phyloP scores from a whole-genome alignment of 2,329 filamentous ascomycete genomes.

The Aspergillus sp. region DNA sequence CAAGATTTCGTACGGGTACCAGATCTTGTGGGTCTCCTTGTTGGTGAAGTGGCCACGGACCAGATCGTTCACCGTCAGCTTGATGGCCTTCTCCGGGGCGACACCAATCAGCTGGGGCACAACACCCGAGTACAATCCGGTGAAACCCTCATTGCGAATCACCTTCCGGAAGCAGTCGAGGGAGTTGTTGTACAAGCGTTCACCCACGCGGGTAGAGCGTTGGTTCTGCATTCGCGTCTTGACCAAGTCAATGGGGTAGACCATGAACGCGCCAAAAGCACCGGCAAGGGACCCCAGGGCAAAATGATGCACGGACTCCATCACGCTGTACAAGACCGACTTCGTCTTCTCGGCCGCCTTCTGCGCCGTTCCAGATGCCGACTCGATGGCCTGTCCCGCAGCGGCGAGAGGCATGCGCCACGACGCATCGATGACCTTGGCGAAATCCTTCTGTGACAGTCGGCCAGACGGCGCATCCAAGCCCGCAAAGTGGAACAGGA shows the following conservation, averaged over 20 bases:
- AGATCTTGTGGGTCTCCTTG: constrained; percentile 71
- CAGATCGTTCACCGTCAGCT: constrained; percentile 95
- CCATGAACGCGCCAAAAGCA: constrained; percentile 98
- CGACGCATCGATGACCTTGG: constrained; percentile 89
- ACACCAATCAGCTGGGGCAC: constrained; percentile 94
- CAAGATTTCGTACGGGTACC: constrained; percentile 69
- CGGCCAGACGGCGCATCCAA: constrained; percentile 85
- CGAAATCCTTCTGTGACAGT: constrained; percentile 79
- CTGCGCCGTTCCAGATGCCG: constrained; percentile 45
- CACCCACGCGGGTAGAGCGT: constrained; percentile 75
- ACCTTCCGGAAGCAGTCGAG: constrained; percentile 94
- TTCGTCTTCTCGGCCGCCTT: constrained; percentile 57
- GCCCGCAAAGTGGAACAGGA: constrained; percentile 96
- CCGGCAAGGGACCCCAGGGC: constrained; percentile 83
- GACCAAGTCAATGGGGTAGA: constrained; percentile 97
- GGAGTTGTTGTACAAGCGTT: constrained; percentile 94
- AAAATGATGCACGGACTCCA: constrained; percentile 88
- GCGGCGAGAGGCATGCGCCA: constrained; percentile 70
- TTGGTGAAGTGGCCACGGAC: constrained; percentile 75
- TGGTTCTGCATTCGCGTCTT: constrained; percentile 99
- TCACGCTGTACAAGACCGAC: constrained; percentile 60
- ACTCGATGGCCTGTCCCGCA: constrained; percentile 46
- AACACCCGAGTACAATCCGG: constrained; percentile 89
- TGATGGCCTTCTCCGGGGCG: constrained; percentile 99
- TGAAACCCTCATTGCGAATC: constrained; percentile 84